Evolutionary conservation across 352 stramenopile species (phyloP), one percentile per base, ranked within the genome.

Genomic region (Phytophthora tubulina): DNA sequence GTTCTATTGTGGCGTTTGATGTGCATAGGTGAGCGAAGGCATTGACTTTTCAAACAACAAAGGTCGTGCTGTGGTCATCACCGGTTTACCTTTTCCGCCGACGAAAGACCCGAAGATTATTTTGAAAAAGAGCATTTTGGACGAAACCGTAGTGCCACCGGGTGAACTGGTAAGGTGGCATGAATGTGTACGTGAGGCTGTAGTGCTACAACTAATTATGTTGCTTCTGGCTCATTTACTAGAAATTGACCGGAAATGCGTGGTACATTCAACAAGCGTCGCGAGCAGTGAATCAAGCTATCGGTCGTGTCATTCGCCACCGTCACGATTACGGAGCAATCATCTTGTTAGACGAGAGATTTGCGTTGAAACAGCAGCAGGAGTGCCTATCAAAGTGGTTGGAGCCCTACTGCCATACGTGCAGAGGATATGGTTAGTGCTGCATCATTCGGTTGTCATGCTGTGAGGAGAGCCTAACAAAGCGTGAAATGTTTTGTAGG

Each of bases 201-300:
- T 17, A 17, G 2, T 31, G 3, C n/a, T 64, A 33, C 11, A 11
- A 33, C 31, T 75, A 33, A 63, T 42, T 45, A 13, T 49, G 32
- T 60, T 51, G 6, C 1, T 52, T 59, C 51, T 27, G 46, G 17
- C 15, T 53, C 3, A 54, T 38, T 30, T n/a, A 30, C 33, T 27
- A 96, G 79, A 95, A 97, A 86, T 73, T 98, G 60, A 91, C 84
- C 66, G 98, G 98, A 4, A 96, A 98, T 56, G 91, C 98, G 30
- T 99, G 98, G 98, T 99, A 99, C 73, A 96, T 96, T 39, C 98
- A 99, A 60, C 97, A 99, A 91, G 97, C 98, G 6, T 96, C 97
- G 56, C 82, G 97, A 59, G 97, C 98, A 57, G 97, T 99, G 10
- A 99, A 99, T 77, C 98, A 99, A 89, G 98, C 98, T 6, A 95